Evolutionary conservation across 257 asterid genomes (phyloP), one percentile per base, ranked within the genome.

Genomic region (Rhazya stricta): DNA sequence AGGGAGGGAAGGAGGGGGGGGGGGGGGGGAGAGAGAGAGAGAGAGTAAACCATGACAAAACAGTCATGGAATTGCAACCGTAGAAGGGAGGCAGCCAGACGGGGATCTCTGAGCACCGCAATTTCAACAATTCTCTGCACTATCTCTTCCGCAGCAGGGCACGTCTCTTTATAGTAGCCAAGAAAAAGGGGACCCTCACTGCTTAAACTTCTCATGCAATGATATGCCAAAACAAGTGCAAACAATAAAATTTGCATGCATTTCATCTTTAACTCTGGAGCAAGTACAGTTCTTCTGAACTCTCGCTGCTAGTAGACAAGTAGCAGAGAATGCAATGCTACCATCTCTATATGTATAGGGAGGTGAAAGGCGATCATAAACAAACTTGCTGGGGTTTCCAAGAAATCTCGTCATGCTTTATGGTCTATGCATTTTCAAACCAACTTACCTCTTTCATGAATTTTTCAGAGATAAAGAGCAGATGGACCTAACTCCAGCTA

Each of bases 11-110:
- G n/a, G n/a, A n/a, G 11, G 32, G 27, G 72, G 23, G 42, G 37
- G 15, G n/a, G 7, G 9, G 57, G n/a, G 45, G 37, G 9, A 62
- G 73, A 56, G 21, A 34, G 74, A 10, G 51, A 71, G 45, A 53
- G 75, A 67, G n/a, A 34, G 58, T 34, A 41, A 39, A 77, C 84
- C 82, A 73, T 60, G 74, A 81, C 84, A 67, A 81, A 81, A 65
- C 84, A 81, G 60, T 81, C 84, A 63, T 81, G 84, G 71, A 81
- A 81, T 57, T 81, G 84, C 79, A 81, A 68, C 39, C 84, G 78
- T 34, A 81, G 79, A 67, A 81, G 79, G 13, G 84, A 81, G 67
- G 82, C 84, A 23, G 84, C 81, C 84, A 81, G 77, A 19, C 82
- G 81, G 77, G 84, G 82, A 81, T 77, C 84, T 74, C 42, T 69